These are phyloP conservation scores for Podaxis carcinomalis DNA, from an alignment of 768 basidiomycete genomes.

Conservation along the genomic window DNA sequence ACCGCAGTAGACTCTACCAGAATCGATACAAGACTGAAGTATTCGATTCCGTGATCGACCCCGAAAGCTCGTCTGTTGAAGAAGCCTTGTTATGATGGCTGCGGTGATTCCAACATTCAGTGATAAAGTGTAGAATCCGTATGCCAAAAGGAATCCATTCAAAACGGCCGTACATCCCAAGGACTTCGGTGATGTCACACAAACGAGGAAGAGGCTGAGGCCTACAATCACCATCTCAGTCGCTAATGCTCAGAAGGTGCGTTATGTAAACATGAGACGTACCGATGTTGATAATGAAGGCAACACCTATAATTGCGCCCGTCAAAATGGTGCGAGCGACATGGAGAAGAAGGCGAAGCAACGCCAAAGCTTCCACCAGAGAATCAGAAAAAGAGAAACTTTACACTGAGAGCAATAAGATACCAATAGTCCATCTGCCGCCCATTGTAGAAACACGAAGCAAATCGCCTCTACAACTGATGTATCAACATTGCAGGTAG, in stretches of 20 bases:
- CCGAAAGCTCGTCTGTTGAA: not conserved
- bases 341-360: not conserved
- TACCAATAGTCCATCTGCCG: constrained; percentile 3
- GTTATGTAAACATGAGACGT: not conserved
- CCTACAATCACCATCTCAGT: not conserved
- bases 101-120: not conserved
- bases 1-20: not conserved
- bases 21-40: not conserved
- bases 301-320: not conserved
- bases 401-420: not conserved
- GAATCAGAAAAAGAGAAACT: not conserved
- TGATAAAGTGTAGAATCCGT: not conserved
- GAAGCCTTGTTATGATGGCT: not conserved
- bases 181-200: not conserved
- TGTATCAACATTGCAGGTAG: not conserved
- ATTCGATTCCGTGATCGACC: not conserved
- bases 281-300: not conserved
- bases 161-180: not conserved
- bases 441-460: constrained; percentile 2
- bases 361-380: not conserved
- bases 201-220: not conserved
- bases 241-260: no score
- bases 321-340: not conserved
- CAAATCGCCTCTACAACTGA: not conserved
- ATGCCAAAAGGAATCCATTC: not conserved